These are phyloP conservation scores for Paracoccidioides brasiliensis DNA, from an alignment of 2,329 filamentous ascomycete species.

Conservation along the genomic window DNA sequence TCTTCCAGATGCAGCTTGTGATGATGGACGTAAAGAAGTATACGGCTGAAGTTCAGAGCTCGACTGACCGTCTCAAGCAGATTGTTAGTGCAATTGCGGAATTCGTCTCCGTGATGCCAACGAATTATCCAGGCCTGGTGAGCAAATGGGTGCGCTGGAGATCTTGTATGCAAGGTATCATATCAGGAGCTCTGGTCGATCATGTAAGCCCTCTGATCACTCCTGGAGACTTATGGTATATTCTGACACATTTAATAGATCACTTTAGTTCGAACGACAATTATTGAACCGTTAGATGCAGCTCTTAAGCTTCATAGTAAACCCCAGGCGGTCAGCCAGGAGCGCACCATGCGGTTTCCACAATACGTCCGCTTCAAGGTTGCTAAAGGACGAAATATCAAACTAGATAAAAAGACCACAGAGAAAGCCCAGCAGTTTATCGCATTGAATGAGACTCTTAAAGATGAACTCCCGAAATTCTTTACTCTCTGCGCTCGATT, in stretches of 20 bases:
- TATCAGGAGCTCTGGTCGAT: too few relatives aligned
- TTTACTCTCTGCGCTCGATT: slow-evolving; percentile 69
- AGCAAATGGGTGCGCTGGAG: too few relatives aligned
- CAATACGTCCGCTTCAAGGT: slow-evolving; percentile 68
- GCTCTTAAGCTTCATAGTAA: too few relatives aligned
- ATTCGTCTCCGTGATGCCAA: slow-evolving; percentile 38
- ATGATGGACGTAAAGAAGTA: slow-evolving; percentile 89
- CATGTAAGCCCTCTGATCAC: too few relatives aligned
- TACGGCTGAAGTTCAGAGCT: slow-evolving; percentile 50
- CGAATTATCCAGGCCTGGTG: too few relatives aligned
- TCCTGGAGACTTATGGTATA: too few relatives aligned
- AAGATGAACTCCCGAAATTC: slow-evolving; percentile 76
- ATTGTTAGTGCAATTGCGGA: too few relatives aligned
- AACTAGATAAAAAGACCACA: slow-evolving; percentile 64
- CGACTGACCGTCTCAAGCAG: too few relatives aligned
- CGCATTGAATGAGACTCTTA: slow-evolving; percentile 81
- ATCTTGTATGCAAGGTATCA: too few relatives aligned
- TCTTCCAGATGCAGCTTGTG: slow-evolving; percentile 78
- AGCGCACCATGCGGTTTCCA: slow-evolving; percentile 32
- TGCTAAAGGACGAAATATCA: slow-evolving; percentile 64
- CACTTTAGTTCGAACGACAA: too few relatives aligned
- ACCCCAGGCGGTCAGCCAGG: neutral
- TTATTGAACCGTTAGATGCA: too few relatives aligned
- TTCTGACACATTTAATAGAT: too few relatives aligned
- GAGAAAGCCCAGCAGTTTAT: slow-evolving; percentile 76